Percentiles rank a stretch among this genome's conserved stretches.
Evolutionary conservation across 139 green algal species (phyloP).

Genomic region (Diplosphaera chodatii): DNA sequence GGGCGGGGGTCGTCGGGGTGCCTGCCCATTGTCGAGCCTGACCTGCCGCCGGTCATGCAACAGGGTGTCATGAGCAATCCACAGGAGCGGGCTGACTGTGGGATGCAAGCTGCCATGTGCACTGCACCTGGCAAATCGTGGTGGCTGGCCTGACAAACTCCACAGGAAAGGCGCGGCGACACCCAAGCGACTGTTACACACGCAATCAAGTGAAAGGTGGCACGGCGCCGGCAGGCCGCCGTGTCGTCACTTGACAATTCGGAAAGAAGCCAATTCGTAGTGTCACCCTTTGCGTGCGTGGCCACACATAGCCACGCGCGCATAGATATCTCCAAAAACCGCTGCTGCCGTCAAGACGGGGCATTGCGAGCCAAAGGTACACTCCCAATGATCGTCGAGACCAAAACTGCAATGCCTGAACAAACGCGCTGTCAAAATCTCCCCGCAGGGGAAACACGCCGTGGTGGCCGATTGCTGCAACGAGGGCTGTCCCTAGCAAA

Average conservation of each 20-base stretch:
- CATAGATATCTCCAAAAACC: neutral
- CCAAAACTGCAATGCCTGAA: slow-evolving; percentile 1
- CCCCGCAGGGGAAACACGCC: neutral
- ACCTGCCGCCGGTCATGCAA: too few relatives aligned
- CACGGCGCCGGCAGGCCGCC: too few relatives aligned
- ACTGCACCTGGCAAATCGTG: too few relatives aligned
- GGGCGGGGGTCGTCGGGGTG: too few relatives aligned
- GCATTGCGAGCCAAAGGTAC: neutral
- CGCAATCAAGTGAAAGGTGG: neutral
- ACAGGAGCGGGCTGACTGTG: too few relatives aligned
- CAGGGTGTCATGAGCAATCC: too few relatives aligned
- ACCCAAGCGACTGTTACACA: neutral
- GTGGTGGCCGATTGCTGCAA: neutral
- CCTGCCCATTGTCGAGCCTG: too few relatives aligned
- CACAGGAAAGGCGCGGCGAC: too few relatives aligned
- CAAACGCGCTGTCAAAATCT: neutral
- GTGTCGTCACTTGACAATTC: neutral
- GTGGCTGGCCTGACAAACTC: too few relatives aligned
- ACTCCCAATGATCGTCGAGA: neutral
- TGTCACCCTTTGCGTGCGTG: neutral
- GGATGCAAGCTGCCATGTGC: too few relatives aligned
- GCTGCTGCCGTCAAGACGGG: too few relatives aligned
- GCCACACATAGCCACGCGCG: neutral
- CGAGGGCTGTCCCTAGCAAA: neutral
- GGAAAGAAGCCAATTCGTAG: neutral